A percentile compares a stretch with the other conserved stretches of the same genome.
Conservation (phyloP, 2,329 filamentous ascomycete genomes). For the Neospermospora avenae region DNA sequence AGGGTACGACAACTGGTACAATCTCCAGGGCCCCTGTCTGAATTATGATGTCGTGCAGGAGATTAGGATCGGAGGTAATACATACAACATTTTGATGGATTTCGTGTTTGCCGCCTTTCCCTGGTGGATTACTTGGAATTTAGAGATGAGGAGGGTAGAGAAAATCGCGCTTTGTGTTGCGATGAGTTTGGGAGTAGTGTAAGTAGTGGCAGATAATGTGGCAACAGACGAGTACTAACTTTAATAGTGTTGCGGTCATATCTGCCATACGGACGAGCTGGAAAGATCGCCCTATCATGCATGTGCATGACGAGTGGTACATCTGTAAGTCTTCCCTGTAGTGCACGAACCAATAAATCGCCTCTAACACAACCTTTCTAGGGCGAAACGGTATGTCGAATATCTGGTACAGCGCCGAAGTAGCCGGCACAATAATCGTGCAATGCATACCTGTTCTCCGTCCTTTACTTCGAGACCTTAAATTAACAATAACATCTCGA, state of each 20-base stretch:
- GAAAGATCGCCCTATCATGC: constrained; percentile 43
- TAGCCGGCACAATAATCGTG: constrained; percentile 52
- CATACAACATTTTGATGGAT: constrained; percentile 53
- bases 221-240: background rate
- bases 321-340: constrained; percentile 36
- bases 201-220: constrained; percentile 13
- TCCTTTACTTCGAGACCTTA: constrained; percentile 44
- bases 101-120: constrained; percentile 49
- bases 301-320: constrained; percentile 44
- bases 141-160: constrained; percentile 47
- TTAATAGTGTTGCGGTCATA: constrained; percentile 43
- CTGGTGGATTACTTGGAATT: constrained; percentile 46
- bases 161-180: constrained; percentile 49
- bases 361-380: constrained; percentile 6
- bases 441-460: constrained; percentile 52
- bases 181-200: constrained; percentile 50
- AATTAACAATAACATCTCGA: constrained; percentile 38
- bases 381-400: constrained; percentile 45
- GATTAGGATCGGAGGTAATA: constrained; percentile 50
- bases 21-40: constrained; percentile 44
- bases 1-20: constrained; percentile 46
- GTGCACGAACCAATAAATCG: too few relatives aligned
- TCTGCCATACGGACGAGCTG: constrained; percentile 47
- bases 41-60: constrained; percentile 38
- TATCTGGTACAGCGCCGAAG: constrained; percentile 47